Evolutionary conservation across 495 filamentous ascomycete genomes (phyloP).

Genomic region (Aspergillus ostianus): DNA sequence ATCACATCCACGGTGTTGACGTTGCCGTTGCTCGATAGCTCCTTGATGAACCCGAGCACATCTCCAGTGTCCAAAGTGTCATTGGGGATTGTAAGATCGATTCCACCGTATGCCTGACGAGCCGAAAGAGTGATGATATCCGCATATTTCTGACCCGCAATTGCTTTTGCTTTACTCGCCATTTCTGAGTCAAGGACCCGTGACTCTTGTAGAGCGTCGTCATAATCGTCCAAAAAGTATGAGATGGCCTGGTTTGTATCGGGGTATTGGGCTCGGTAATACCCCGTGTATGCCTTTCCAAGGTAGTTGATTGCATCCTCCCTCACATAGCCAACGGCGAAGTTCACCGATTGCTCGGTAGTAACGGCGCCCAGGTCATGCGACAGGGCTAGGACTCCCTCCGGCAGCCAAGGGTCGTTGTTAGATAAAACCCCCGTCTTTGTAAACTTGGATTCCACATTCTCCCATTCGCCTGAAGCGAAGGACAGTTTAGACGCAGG

Average conservation of each 20-base stretch:
- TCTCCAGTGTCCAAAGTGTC: constrained; percentile 41
- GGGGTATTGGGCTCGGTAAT: constrained; percentile 38
- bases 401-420: constrained; percentile 26
- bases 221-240: constrained; percentile 47
- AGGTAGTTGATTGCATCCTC: constrained; percentile 49
- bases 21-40: constrained; percentile 52
- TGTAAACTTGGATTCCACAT: constrained; percentile 27
- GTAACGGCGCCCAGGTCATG: constrained; percentile 43
- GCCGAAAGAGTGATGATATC: constrained; percentile 47
- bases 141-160: constrained; percentile 44
- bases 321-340: constrained; percentile 48
- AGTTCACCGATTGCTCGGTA: constrained; percentile 34
- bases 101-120: constrained; percentile 50
- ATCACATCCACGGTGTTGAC: constrained; percentile 55
- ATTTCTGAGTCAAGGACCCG: constrained; percentile 35
- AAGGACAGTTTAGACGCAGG: constrained; percentile 30
- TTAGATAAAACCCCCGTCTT: constrained; percentile 21
- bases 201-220: constrained; percentile 34
- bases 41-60: constrained; percentile 51
- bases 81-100: constrained; percentile 45
- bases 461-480: constrained; percentile 22
- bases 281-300: constrained; percentile 43
- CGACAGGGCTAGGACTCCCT: constrained; percentile 35
- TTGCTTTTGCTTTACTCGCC: constrained; percentile 22
- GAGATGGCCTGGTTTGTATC: constrained; percentile 32